Percentiles rank a stretch among this genome's conserved stretches.
phyloP scores from a whole-genome alignment of 495 filamentous ascomycete species.

The Penicillium paxilli region DNA sequence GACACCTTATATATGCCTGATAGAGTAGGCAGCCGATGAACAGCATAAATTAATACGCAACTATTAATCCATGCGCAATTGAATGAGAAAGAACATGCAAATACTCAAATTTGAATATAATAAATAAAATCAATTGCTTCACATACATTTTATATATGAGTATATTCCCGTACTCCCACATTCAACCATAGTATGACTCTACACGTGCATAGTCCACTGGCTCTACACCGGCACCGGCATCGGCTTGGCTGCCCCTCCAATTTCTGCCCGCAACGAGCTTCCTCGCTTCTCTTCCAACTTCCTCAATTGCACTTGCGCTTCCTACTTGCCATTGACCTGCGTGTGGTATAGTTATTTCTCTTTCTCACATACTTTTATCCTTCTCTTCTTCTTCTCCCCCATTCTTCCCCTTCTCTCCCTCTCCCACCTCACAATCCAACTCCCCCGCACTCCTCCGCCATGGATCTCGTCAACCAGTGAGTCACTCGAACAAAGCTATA shows the following conservation, averaged over 20 bases:
- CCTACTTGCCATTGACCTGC: constrained; percentile 17
- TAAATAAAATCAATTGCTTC: neutral
- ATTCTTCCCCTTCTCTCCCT: neutral
- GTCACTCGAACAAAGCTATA: constrained; percentile 38
- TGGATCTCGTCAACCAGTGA: constrained; percentile 88
- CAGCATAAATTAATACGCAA: too few relatives aligned
- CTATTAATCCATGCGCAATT: too few relatives aligned
- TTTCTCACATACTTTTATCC: too few relatives aligned
- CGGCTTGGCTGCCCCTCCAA: constrained; percentile 28
- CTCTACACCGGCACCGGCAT: constrained; percentile 5
- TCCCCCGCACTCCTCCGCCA: constrained; percentile 32
- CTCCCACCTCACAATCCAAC: neutral
- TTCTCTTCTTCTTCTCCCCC: neutral
- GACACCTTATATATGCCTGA: neutral
- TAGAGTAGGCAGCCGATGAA: too few relatives aligned
- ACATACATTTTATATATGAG: neutral
- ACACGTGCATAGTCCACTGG: neutral
- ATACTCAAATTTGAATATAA: too few relatives aligned
- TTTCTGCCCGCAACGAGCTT: constrained; percentile 27
- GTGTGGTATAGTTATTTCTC: too few relatives aligned
- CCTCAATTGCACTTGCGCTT: constrained; percentile 3
- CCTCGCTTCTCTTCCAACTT: constrained; percentile 1
- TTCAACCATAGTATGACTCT: too few relatives aligned
- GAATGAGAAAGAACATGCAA: too few relatives aligned
- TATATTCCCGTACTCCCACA: too few relatives aligned